Evolutionary conservation across 441 rosid genomes (phyloP), one percentile per base, ranked within the genome.

Genomic region (Adansonia grandidieri): DNA sequence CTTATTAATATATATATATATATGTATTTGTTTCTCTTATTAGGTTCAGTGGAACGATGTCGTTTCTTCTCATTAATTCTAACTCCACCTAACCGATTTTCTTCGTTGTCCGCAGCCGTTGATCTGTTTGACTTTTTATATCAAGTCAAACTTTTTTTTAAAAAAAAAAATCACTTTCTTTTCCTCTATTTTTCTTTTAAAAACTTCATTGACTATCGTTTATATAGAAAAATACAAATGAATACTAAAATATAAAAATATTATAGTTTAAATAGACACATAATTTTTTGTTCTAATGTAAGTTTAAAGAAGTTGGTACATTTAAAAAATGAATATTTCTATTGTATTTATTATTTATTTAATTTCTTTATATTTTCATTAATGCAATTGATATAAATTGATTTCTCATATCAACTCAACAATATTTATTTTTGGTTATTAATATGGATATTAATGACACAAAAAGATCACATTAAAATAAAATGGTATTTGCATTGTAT

Each of bases 31-130:
- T 62, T 22, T 17, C 72, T 24, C 8, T 24, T 40, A 6, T 13
- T 19, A 48, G 57, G 44, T 24, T 58, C 28, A 19, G 15, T 61
- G n/a, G 0, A 0, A 61, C 66, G 66, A 61, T 28, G 74, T 71
- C 74, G 62, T 71, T 53, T 51, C 22, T 40, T 15, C 24, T 24
- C 24, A 32, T 13, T 6, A 1, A 11, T 58, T 24, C 28, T 24
- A 24, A 24, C 11, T 19, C 65, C 24, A 64, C 74, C 67, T 0
- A 60, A 75, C 80, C 61, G 76, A 58, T 77, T 48, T 28, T 6
- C 9, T 17, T 24, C 6, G 50, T 51, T 20, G 15, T 63, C 66
- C 22, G 58, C 24, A 4, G 48, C 50, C 37, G 74, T 40, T 60
- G 51, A 48, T 58, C 32, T 2, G 45, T 51, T 58, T 50, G 61